Conservation (phyloP, 805 yeast genomes). For the Hanseniaspora mollemarum region DNA sequence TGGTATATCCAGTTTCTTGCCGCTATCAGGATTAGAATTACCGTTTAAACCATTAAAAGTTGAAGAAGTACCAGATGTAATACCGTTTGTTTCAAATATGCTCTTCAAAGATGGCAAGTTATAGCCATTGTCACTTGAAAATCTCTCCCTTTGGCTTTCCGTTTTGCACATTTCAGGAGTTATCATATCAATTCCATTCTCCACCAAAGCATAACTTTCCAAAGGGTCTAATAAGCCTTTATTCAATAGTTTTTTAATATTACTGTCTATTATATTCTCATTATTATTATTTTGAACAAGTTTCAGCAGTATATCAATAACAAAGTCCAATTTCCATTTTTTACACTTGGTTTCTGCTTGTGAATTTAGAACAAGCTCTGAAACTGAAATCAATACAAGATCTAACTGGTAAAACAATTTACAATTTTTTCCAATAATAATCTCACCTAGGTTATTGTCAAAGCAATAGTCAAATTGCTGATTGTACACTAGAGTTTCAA, state of each 20-base stretch:
- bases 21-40: slow-evolving; percentile 17
- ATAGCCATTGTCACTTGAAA: slow-evolving; percentile 19
- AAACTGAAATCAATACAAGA: slow-evolving; percentile 5
- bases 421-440: slow-evolving; percentile 14
- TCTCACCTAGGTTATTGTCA: slow-evolving; percentile 26
- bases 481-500: slow-evolving; percentile 1
- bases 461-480: slow-evolving; percentile 18
- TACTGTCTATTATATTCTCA: not conserved
- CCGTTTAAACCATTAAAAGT: not conserved
- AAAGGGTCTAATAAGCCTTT: slow-evolving; percentile 9
- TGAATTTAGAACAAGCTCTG: slow-evolving; percentile 6
- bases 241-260: not conserved
- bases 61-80: slow-evolving; percentile 4
- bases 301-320: slow-evolving; percentile 1
- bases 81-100: slow-evolving; percentile 17
- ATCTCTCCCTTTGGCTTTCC: slow-evolving; percentile 14
- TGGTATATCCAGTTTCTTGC: slow-evolving; percentile 31
- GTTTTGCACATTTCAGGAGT: slow-evolving; percentile 15
- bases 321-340: slow-evolving; percentile 15
- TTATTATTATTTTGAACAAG: not conserved
- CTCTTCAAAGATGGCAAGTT: slow-evolving; percentile 28
- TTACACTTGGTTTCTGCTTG: slow-evolving; percentile 4
- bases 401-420: slow-evolving; percentile 14
- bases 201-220: slow-evolving; percentile 13
- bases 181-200: slow-evolving; percentile 4